Percentiles rank a stretch among this genome's conserved stretches.
These are phyloP conservation scores for Botrytis hyacinthi DNA, from an alignment of 2,329 filamentous ascomycete genomes.

Conservation along the genomic window DNA sequence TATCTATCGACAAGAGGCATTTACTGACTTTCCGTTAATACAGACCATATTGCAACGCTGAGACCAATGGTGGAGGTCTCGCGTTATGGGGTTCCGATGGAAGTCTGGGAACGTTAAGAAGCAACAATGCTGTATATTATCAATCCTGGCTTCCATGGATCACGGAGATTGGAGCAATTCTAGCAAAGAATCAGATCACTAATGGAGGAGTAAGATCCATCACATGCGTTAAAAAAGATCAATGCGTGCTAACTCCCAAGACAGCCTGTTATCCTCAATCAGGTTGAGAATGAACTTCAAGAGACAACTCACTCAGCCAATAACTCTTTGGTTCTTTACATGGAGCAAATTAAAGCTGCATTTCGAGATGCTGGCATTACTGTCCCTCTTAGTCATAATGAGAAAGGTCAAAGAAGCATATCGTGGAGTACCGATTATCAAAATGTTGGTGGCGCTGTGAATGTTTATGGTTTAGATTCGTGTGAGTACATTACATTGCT, in stretches of 20 bases:
- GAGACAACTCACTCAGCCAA: conserved; percentile 44
- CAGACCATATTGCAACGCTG: conserved; percentile 50
- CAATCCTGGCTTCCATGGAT: conserved; percentile 50
- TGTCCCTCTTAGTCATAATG: conserved; percentile 51
- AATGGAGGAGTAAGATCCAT: conserved; percentile 43
- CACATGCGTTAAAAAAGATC: conserved; percentile 40
- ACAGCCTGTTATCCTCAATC: conserved; percentile 49
- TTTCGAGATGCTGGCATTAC: conserved; percentile 48
- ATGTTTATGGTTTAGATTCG: conserved; percentile 49
- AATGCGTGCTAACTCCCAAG: conserved; percentile 40
- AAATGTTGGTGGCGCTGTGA: conserved; percentile 53
- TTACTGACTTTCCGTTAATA: neutral
- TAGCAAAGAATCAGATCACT: conserved; percentile 50
- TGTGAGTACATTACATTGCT: conserved; percentile 29
- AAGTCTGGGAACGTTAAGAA: conserved; percentile 45
- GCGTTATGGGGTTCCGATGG: conserved; percentile 49
- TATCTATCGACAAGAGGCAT: no score
- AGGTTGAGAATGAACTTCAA: conserved; percentile 54
- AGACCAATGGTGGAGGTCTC: conserved; percentile 49
- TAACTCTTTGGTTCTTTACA: conserved; percentile 50
- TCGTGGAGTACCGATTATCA: conserved; percentile 56
- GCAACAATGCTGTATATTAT: conserved; percentile 46
- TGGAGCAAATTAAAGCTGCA: conserved; percentile 50
- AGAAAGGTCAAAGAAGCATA: conserved; percentile 48
- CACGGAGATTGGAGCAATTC: conserved; percentile 46